Percentiles rank a stretch among this genome's conserved stretches.
phyloP scores from a whole-genome alignment of 352 stramenopile species.

The Globisporangium cylindrosporum region DNA sequence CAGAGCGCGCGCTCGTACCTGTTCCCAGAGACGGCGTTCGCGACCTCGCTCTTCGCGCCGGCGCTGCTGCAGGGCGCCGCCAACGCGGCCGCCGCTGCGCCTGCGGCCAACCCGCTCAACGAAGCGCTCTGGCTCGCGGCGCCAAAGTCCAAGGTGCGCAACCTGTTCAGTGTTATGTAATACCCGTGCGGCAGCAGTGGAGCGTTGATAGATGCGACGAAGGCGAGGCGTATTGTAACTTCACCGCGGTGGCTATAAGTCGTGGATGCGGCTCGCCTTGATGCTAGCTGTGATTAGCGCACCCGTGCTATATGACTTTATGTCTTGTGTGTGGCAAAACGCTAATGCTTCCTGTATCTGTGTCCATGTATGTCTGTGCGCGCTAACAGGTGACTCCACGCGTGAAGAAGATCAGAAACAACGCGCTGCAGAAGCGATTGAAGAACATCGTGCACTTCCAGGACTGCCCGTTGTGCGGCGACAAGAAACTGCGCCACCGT shows the following conservation, averaged over 20 bases:
- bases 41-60: slow-evolving; percentile 29
- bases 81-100: slow-evolving; percentile 23
- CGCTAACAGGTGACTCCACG: slow-evolving; percentile 70
- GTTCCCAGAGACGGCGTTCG: slow-evolving; percentile 45
- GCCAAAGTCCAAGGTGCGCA: slow-evolving; percentile 84
- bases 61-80: slow-evolving; percentile 34
- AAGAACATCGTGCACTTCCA: slow-evolving; percentile 92
- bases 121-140: slow-evolving; percentile 79
- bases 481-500: slow-evolving; percentile 88
- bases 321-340: background rate
- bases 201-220: background rate
- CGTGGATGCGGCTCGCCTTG: background rate
- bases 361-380: background rate
- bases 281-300: background rate
- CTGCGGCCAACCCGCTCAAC: slow-evolving; percentile 52
- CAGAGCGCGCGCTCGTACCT: slow-evolving; percentile 62
- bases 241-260: no score
- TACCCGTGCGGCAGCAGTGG: background rate
- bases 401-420: slow-evolving; percentile 88
- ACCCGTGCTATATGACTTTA: background rate
- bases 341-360: background rate
- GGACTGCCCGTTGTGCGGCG: slow-evolving; percentile 72
- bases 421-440: slow-evolving; percentile 80
- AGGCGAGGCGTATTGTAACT: background rate
- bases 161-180: background rate